Conservation (phyloP, 768 basidiomycete genomes). For the Hericium rajendrae region DNA sequence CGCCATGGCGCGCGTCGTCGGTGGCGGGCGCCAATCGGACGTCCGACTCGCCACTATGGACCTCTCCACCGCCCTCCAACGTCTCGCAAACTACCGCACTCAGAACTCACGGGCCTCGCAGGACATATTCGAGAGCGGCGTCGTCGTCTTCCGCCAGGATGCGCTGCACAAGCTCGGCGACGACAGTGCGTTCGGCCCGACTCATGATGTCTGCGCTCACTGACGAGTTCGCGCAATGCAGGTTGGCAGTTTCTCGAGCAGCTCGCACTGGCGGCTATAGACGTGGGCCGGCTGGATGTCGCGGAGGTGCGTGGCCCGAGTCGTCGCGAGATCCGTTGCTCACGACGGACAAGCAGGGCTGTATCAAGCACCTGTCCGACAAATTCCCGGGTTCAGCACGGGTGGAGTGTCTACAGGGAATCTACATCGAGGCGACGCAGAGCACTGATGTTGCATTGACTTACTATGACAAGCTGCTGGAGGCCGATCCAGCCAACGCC, state of each 20-base stretch:
- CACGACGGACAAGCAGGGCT: constrained; percentile 32
- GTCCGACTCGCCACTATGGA: constrained; percentile 18
- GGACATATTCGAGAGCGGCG: constrained; percentile 25
- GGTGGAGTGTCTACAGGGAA: constrained; percentile 67
- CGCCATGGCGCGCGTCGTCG: no score
- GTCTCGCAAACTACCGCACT: constrained; percentile 25
- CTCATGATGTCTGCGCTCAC: not conserved
- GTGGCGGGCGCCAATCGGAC: no score
- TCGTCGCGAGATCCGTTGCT: not conserved
- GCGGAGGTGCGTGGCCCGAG: constrained; percentile 53
- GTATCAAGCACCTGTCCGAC: constrained; percentile 46
- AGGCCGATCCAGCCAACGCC: constrained; percentile 56
- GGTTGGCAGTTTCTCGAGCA: constrained; percentile 81
- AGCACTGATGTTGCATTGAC: constrained; percentile 44
- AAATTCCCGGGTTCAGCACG: constrained; percentile 77
- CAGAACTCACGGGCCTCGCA: constrained; percentile 23
- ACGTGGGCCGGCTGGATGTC: constrained; percentile 60
- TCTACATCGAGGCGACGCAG: constrained; percentile 65
- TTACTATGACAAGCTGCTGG: constrained; percentile 54
- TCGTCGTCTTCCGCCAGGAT: constrained; percentile 21
- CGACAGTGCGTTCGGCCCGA: constrained; percentile 18
- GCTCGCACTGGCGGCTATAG: constrained; percentile 66
- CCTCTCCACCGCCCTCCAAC: constrained; percentile 23
- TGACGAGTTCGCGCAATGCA: constrained; percentile 20
- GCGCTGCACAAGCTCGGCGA: constrained; percentile 22